A percentile compares a stretch with the other conserved stretches of the same genome.
phyloP scores from a whole-genome alignment of 2,329 filamentous ascomycete genomes.

The Fusarium begoniae region DNA sequence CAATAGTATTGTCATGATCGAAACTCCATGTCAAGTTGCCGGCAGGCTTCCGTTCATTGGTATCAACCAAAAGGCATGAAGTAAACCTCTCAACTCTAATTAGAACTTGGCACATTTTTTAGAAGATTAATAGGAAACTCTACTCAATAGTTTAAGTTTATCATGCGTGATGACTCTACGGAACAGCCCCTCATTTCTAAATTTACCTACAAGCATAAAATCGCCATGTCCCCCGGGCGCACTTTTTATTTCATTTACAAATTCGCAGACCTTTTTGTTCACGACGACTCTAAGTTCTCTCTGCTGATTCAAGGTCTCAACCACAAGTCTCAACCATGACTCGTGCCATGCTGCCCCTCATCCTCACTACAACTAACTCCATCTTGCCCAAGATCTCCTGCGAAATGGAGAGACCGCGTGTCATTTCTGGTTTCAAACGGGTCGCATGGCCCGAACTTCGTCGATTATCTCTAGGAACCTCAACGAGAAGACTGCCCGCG shows the following conservation, averaged over 20 bases:
- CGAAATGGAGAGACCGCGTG: neutral
- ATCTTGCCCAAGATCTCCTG: neutral
- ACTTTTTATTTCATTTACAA: neutral
- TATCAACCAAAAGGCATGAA: neutral
- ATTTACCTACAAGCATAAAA: neutral
- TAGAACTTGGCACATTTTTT: neutral
- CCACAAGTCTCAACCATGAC: neutral
- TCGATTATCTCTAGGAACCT: rapidly evolving
- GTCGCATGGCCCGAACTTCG: neutral
- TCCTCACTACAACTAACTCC: neutral
- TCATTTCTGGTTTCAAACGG: neutral
- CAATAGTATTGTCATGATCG: neutral
- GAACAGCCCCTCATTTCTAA: neutral
- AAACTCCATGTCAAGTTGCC: neutral
- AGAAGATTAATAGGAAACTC: rapidly evolving
- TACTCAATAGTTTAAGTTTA: neutral
- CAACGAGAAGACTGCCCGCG: rapidly evolving
- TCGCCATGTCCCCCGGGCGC: neutral
- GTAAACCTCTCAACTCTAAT: neutral
- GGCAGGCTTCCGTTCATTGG: neutral
- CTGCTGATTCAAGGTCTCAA: neutral
- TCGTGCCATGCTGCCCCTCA: neutral
- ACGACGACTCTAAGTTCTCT: rapidly evolving
- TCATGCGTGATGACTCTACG: rapidly evolving
- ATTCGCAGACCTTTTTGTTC: neutral